A percentile compares a stretch with the other conserved stretches of the same genome.
phyloP scores from a whole-genome alignment of 768 basidiomycete species.

The Guyanaporus albipodus region DNA sequence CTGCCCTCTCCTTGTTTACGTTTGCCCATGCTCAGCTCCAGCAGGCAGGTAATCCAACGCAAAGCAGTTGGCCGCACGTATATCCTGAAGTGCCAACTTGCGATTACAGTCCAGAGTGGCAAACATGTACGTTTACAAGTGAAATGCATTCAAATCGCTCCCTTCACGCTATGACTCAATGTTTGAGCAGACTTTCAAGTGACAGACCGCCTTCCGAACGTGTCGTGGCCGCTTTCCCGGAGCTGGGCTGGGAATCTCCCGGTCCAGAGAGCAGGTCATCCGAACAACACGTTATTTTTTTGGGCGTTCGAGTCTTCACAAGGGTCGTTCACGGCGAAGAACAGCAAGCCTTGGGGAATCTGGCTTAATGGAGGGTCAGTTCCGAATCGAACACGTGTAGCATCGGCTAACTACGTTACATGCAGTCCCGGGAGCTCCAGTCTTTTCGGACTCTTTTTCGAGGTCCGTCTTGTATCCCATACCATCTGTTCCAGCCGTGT shows the following conservation, averaged over 20 bases:
- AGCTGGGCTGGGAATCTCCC: slow-evolving; percentile 62
- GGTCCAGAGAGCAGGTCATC: slow-evolving; percentile 53
- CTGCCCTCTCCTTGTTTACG: not conserved
- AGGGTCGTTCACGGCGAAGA: slow-evolving; percentile 48
- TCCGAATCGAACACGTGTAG: too few species aligned
- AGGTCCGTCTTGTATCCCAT: slow-evolving; percentile 36
- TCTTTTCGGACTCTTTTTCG: slow-evolving; percentile 56
- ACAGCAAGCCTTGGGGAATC: slow-evolving; percentile 58
- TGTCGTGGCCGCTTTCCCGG: slow-evolving; percentile 47
- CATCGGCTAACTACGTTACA: not conserved
- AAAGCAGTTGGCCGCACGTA: slow-evolving; percentile 32
- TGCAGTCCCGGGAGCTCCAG: slow-evolving; percentile 64
- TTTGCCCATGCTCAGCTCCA: not conserved
- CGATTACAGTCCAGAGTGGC: slow-evolving; percentile 57
- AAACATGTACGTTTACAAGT: slow-evolving; percentile 44
- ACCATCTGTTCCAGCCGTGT: not conserved
- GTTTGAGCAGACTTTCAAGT: slow-evolving; percentile 53
- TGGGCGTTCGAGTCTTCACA: slow-evolving; percentile 53
- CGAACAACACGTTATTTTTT: slow-evolving; percentile 64
- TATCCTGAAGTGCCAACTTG: slow-evolving; percentile 42
- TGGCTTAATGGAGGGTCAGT: slow-evolving; percentile 70
- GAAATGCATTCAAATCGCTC: not conserved
- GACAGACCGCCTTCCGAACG: slow-evolving; percentile 50
- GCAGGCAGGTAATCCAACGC: not conserved
- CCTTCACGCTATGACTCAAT: not conserved